Evolutionary conservation across 768 basidiomycete species (phyloP), one percentile per base, ranked within the genome.

Genomic region (Solioccasus polychromus): DNA sequence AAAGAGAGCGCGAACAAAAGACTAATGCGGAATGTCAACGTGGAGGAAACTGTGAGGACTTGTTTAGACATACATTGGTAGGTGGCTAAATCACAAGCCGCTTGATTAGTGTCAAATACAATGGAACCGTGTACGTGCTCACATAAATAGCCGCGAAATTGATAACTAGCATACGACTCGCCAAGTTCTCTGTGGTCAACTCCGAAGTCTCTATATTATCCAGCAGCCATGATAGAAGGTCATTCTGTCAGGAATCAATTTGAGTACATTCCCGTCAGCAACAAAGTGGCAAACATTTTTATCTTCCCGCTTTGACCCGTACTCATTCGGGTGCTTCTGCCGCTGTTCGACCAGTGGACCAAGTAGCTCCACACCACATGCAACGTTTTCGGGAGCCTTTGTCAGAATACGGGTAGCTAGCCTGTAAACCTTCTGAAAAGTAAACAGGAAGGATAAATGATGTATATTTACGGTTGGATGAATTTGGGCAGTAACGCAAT

Each of bases 401-500:
- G 32, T 12, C 4, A 18, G 4, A 34, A 34, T 17, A 17, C 12
- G 7, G 17, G 28, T 28, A 28, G 7, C 11, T n/a, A n/a, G n/a
- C n/a, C n/a, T n/a, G n/a, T n/a, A n/a, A n/a, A n/a, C n/a, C n/a
- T n/a, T n/a, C n/a, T n/a, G n/a, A n/a, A n/a, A n/a, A n/a, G n/a
- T n/a, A n/a, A n/a, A n/a, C n/a, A n/a, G n/a, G n/a, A n/a, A n/a
- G n/a, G n/a, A n/a, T n/a, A n/a, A n/a, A 34, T 17, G 18, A 10
- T 18, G 8, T 12, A 10, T 15, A 34, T 18, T 34, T 38, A 75
- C 70, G 60, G 66, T 42, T 51, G 58, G 38, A 72, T 22, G 20
- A 65, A 54, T 0, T 41, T 22, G 5, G 74, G 75, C 22, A 71
- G 61, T 9, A 59, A 17, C 3, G 46, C 51, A 23, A 73, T 42